These are phyloP conservation scores for Pythium grandisporangium DNA, from an alignment of 352 stramenopile species.

Conservation along the genomic window DNA sequence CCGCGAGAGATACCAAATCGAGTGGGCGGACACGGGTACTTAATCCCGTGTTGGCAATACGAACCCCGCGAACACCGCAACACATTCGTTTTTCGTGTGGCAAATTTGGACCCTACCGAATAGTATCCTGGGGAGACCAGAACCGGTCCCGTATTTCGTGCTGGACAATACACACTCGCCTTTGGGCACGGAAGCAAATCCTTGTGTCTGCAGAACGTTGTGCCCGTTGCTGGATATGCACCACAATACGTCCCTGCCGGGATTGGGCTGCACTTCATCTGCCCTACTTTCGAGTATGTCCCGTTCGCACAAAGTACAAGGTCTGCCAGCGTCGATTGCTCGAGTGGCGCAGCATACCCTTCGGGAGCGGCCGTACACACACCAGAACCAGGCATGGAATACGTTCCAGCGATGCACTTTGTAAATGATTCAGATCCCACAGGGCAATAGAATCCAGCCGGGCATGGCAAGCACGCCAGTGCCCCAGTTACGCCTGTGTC, in stretches of 20 bases:
- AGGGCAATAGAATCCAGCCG: constrained; percentile 27
- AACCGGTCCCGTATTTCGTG: constrained; percentile 22
- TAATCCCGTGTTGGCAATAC: constrained; percentile 33
- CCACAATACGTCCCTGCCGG: constrained; percentile 42
- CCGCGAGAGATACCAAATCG: constrained; percentile 27
- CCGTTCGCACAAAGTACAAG: constrained; percentile 33
- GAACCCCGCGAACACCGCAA: constrained; percentile 32
- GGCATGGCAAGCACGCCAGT: constrained; percentile 29
- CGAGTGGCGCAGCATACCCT: constrained; percentile 21
- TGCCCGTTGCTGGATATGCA: constrained; percentile 1
- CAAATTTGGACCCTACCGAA: constrained; percentile 26
- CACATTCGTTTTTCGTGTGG: constrained; percentile 13
- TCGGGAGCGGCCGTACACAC: constrained; percentile 27
- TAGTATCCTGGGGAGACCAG: constrained; percentile 34
- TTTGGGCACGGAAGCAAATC: constrained; percentile 26
- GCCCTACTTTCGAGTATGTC: constrained; percentile 39
- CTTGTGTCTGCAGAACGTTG: constrained; percentile 24
- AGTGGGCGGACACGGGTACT: constrained; percentile 30
- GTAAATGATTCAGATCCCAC: constrained; percentile 9
- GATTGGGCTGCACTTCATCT: constrained; percentile 25
- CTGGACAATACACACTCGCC: constrained; percentile 32
- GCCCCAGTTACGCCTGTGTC: constrained; percentile 10
- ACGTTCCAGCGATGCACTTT: constrained; percentile 28
- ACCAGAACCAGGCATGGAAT: constrained; percentile 17
- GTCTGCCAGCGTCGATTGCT: constrained; percentile 20